phyloP scores from a whole-genome alignment of 306 rosid species.

The Prunus mume region DNA sequence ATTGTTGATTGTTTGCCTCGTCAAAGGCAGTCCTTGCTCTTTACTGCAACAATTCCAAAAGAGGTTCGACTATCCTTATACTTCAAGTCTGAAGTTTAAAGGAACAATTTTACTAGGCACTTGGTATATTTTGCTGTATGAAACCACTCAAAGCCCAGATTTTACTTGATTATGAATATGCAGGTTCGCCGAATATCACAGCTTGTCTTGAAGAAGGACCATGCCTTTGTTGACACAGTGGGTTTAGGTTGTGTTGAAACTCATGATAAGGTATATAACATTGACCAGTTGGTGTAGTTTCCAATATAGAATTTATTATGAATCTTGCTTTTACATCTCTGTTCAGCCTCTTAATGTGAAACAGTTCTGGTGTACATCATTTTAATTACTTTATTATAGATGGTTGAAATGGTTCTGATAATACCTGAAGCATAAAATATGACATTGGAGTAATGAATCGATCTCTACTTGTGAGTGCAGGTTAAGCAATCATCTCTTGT shows the following conservation, averaged over 20 bases:
- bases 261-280: conserved; percentile 59
- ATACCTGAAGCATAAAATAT: background rate
- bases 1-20: conserved; percentile 95
- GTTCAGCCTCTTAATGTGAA: background rate
- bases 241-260: conserved; percentile 82
- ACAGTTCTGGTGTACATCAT: background rate
- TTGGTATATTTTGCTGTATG: conserved; percentile 10
- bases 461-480: conserved; percentile 40
- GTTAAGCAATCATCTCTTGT: conserved; percentile 67
- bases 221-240: conserved; percentile 76
- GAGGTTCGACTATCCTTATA: conserved; percentile 53
- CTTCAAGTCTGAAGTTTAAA: conserved; percentile 11
- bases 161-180: conserved; percentile 18
- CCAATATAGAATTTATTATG: background rate
- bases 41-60: conserved; percentile 90
- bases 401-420: background rate
- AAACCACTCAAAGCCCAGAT: conserved; percentile 23
- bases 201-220: conserved; percentile 90
- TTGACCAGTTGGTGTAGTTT: background rate
- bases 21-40: conserved; percentile 72
- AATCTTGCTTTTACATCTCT: background rate
- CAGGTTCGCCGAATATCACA: conserved; percentile 94
- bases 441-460: conserved; percentile 16
- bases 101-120: background rate
- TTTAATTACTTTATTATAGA: background rate